These are phyloP conservation scores for Dactylellina sp. DNA, from an alignment of 2,329 filamentous ascomycete species.

Conservation along the genomic window DNA sequence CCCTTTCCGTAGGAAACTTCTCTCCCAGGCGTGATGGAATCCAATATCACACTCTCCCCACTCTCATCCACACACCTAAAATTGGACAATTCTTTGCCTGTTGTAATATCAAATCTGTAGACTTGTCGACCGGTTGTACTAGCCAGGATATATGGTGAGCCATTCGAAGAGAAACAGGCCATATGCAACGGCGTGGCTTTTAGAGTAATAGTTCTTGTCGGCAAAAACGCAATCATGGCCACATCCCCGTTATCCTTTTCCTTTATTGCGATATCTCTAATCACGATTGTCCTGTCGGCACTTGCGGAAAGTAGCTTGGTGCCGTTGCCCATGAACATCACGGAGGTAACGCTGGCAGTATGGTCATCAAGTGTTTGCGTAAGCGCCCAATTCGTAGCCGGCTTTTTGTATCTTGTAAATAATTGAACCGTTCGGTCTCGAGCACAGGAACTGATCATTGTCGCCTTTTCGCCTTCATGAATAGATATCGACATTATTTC, in stretches of 20 bases:
- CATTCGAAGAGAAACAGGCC: slow-evolving; percentile 75
- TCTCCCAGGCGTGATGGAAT: slow-evolving; percentile 77
- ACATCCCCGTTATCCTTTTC: slow-evolving; percentile 64
- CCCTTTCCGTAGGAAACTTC: slow-evolving; percentile 68
- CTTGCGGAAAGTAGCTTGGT: slow-evolving; percentile 84
- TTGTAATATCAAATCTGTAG: slow-evolving; percentile 68
- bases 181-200: slow-evolving; percentile 91
- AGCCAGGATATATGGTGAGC: slow-evolving; percentile 69
- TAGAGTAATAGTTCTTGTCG: slow-evolving; percentile 80
- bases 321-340: slow-evolving; percentile 80
- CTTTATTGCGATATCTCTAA: slow-evolving; percentile 72
- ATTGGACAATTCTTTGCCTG: slow-evolving; percentile 64
- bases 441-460: slow-evolving; percentile 83
- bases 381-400: slow-evolving; percentile 74
- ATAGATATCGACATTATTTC: slow-evolving; percentile 86
- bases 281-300: slow-evolving; percentile 82
- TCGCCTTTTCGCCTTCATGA: slow-evolving; percentile 71
- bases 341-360: slow-evolving; percentile 81
- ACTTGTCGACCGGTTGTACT: slow-evolving; percentile 74
- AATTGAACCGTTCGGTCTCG: slow-evolving; percentile 93
- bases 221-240: slow-evolving; percentile 76
- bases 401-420: slow-evolving; percentile 69
- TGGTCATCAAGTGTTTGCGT: slow-evolving; percentile 94
- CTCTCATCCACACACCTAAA: slow-evolving; percentile 89
- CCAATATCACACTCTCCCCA: slow-evolving; percentile 84